phyloP scores from a whole-genome alignment of 345 rosid species.

The Hibiscus mutabilis region DNA sequence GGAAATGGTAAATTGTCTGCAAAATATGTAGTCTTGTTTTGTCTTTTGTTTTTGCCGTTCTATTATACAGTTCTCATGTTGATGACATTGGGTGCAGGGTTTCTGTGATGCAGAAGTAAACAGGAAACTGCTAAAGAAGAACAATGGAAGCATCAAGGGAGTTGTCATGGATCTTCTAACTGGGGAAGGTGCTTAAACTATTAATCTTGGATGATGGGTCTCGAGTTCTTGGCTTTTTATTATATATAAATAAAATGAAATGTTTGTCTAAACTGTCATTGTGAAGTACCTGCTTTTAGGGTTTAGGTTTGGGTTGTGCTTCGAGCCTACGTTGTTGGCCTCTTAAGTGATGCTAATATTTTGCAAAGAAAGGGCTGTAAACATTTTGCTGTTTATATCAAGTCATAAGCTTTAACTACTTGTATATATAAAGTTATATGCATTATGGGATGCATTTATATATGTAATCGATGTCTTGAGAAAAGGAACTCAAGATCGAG shows the following conservation, averaged over 20 bases:
- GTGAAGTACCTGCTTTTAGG: neutral
- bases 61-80: neutral
- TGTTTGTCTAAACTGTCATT: neutral
- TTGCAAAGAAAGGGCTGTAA: neutral
- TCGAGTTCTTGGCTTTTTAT: neutral
- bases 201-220: neutral
- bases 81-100: constrained; percentile 45
- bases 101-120: constrained; percentile 62
- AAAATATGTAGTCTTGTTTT: neutral
- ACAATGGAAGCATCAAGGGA: constrained; percentile 85
- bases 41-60: neutral
- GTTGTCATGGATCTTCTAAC: constrained; percentile 92
- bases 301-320: neutral
- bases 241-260: constrained; percentile 14
- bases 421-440: too few species aligned
- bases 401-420: too few species aligned
- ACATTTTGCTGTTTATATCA: neutral
- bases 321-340: neutral
- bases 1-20: constrained; percentile 63
- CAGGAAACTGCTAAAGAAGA: constrained; percentile 87
- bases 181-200: constrained; percentile 46
- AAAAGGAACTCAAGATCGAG: too few species aligned
- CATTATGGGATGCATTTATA: too few species aligned
- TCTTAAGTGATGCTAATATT: neutral
- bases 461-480: too few species aligned